Conservation (phyloP, 352 stramenopile species). For the Peronospora destructor region DNA sequence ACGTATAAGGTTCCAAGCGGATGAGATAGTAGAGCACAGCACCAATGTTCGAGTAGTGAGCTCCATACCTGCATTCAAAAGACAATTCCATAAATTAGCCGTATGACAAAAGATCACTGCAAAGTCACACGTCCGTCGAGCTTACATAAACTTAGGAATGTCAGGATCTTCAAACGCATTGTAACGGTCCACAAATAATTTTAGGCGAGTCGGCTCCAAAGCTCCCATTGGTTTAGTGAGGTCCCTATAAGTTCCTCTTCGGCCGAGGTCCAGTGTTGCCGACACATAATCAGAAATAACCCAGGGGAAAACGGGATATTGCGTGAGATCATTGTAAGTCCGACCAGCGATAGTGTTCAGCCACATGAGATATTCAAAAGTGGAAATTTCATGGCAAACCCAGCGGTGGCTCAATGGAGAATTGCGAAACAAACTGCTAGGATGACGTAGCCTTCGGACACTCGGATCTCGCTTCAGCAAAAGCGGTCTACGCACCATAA, state of each 20-base stretch:
- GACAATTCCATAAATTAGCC: too few species aligned
- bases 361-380: constrained; percentile 96
- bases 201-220: too few species aligned
- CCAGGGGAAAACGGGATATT: constrained; percentile 98
- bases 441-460: too few species aligned
- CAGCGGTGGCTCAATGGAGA: constrained; percentile 25
- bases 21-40: constrained; percentile 98
- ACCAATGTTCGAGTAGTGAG: constrained; percentile 86
- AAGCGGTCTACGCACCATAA: too few species aligned
- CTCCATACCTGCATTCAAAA: constrained; percentile 78
- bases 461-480: too few species aligned
- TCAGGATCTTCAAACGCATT: too few species aligned
- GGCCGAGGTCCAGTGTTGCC: constrained; percentile 88
- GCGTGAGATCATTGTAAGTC: constrained; percentile 96
- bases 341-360: constrained; percentile 93
- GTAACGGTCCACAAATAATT: too few species aligned
- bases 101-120: too few species aligned
- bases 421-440: too few species aligned
- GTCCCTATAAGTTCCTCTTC: constrained; percentile 90
- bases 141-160: too few species aligned
- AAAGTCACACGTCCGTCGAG: too few species aligned
- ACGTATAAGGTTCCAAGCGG: constrained; percentile 93
- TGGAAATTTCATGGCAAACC: constrained; percentile 63
- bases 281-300: constrained; percentile 94
- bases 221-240: constrained; percentile 96